Percentiles rank a stretch among this genome's conserved stretches.
Evolutionary conservation across 345 rosid species (phyloP).

Genomic region (Barbarea vulgaris): DNA sequence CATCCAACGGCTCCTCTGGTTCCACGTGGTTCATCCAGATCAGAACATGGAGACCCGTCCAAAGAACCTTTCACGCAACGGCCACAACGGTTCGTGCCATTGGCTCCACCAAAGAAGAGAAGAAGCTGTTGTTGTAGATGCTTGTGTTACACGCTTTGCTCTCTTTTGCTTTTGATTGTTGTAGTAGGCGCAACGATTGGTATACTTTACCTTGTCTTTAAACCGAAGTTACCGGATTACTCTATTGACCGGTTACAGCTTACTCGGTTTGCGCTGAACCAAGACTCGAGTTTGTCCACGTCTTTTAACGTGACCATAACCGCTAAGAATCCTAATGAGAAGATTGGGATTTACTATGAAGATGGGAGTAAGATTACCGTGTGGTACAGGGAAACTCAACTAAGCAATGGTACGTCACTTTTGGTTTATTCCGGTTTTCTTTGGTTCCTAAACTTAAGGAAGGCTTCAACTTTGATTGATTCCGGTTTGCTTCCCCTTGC

Average conservation of each 20-base stretch:
- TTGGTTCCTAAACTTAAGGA: background rate
- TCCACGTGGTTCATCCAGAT: constrained; percentile 48
- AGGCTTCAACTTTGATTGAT: background rate
- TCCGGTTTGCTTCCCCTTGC: background rate
- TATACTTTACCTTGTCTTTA: constrained; percentile 66
- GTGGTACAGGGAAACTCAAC: constrained; percentile 50
- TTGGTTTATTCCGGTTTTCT: constrained; percentile 3
- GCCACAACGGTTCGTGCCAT: constrained; percentile 48
- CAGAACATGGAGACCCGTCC: constrained; percentile 43
- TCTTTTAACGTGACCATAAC: constrained; percentile 65
- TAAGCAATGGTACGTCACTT: constrained; percentile 52
- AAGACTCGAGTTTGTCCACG: constrained; percentile 56
- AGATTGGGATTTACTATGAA: constrained; percentile 79
- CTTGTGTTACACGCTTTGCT: constrained; percentile 64
- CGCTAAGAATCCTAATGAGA: constrained; percentile 75
- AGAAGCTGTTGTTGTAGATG: constrained; percentile 67
- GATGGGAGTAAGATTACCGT: constrained; percentile 75
- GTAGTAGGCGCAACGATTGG: constrained; percentile 51
- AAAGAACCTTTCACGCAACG: constrained; percentile 40
- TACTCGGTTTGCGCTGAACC: constrained; percentile 49
- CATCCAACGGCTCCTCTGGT: constrained; percentile 62
- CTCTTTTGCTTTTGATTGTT: constrained; percentile 55
- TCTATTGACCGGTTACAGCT: constrained; percentile 59
- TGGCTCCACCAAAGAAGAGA: constrained; percentile 44
- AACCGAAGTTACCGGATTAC: constrained; percentile 72